Base-by-base conservation (phyloP, 192 early-diverging fungal genomes). In the Piromyces sp. region DNA sequence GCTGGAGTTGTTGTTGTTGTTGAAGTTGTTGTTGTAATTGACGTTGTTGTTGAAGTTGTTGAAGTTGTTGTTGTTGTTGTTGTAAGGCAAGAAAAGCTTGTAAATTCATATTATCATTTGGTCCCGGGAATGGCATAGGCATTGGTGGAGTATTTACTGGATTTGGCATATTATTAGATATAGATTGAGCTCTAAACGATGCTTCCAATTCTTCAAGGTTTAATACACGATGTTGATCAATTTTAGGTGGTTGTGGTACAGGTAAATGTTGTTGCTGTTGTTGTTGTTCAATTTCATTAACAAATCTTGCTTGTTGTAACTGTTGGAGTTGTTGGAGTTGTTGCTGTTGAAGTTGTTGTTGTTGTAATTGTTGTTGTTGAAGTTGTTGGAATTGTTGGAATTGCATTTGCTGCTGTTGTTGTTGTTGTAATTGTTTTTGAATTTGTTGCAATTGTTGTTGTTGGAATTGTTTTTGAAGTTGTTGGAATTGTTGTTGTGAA, bases 161-260 rank as follows among this genome's bases (percentile, higher is more conserved):
- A 68, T 68, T 68, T 68, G 19, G 51, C 17, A 68, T 68, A 68
- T 51, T 51, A 22, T n/a, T 68, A 68, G 51, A 68, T 9, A 68
- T 5, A n/a, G 51, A 7, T 80, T 81, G 84, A 31, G 81, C 80
- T 3, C 85, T 29, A 84, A 94, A 30, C 5, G 91, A 87, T 68
- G 92, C 90, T 82, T 94, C 94, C 0, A 94, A 87, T 79, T 94
- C 93, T 11, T 89, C 94, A 86, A 94, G 83, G 30, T 91, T 94
- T 82, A 92, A 83, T 81, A 90, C 86, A 83, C 87, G 93, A 40
- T 89, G 80, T 19, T 38, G 83, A 78, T n/a, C 42, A 36, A 68
- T n/a, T 15, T 33, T 30, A 30, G 30, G 30, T 13, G 30, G 29
- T 51, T 51, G 13, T 28, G 31, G n/a, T 17, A 36, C n/a, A 36